A percentile compares a stretch with the other conserved stretches of the same genome.
Conservation (phyloP, 73 alveolate genomes). For the Uronychia binucleata region DNA sequence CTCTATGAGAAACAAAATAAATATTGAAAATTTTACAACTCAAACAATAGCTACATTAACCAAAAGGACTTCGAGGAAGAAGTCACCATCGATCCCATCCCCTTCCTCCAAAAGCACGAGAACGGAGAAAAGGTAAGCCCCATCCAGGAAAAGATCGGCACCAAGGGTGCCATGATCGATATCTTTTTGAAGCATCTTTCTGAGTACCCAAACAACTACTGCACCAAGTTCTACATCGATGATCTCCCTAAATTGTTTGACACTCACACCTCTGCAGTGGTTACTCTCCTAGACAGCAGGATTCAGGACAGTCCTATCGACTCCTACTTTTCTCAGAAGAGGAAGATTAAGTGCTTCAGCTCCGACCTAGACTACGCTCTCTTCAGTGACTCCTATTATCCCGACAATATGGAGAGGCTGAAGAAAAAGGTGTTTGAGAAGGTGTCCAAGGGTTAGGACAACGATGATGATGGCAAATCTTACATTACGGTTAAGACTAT, state of each 20-base stretch:
- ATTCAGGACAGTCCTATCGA: neutral
- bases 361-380: neutral
- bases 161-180: conserved; percentile 26
- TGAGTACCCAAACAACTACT: conserved; percentile 19
- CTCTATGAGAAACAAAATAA: neutral
- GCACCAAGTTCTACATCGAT: conserved; percentile 9
- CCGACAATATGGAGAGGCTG: neutral
- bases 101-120: conserved; percentile 30
- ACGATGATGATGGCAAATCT: no score
- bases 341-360: neutral
- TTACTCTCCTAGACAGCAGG: neutral
- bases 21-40: no score
- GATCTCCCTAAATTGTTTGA: neutral
- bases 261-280: neutral
- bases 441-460: no score
- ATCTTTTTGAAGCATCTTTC: conserved; percentile 12
- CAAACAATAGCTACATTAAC: neutral
- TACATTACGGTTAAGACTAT: conserved; percentile 3
- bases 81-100: conserved; percentile 11
- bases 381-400: neutral
- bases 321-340: neutral
- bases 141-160: conserved; percentile 6
- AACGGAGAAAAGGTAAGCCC: conserved; percentile 31
- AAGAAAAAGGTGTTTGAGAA: conserved; percentile 19
- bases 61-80: neutral